These are phyloP conservation scores for Pichia gijzeniarum DNA, from an alignment of 805 yeast genomes.

Conservation along the genomic window DNA sequence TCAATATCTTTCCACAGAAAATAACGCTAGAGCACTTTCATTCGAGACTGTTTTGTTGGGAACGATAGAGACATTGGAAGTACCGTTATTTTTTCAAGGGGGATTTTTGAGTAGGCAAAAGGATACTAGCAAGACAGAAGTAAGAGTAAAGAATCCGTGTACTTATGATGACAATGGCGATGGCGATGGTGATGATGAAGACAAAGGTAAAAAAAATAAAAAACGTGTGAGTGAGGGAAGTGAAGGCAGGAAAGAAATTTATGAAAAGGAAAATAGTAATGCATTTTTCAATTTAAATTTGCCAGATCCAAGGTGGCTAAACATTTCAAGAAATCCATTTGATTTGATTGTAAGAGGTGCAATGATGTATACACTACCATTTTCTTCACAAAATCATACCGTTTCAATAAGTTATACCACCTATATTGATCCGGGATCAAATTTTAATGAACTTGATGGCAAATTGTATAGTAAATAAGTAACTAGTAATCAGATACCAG, in stretches of 20 bases:
- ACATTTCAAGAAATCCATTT: constrained; percentile 71
- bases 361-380: constrained; percentile 68
- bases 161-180: constrained; percentile 21
- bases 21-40: background rate
- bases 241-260: background rate
- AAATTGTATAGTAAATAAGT: background rate
- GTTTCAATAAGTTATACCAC: constrained; percentile 56
- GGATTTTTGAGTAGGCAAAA: constrained; percentile 63
- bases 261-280: background rate
- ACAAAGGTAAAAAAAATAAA: constrained; percentile 3
- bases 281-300: background rate
- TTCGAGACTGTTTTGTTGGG: constrained; percentile 66
- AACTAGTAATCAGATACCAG: no score
- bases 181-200: constrained; percentile 5
- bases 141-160: constrained; percentile 73
- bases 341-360: constrained; percentile 81
- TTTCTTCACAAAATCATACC: constrained; percentile 46
- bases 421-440: constrained; percentile 45
- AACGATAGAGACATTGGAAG: constrained; percentile 54
- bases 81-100: constrained; percentile 70
- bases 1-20: constrained; percentile 32
- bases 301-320: constrained; percentile 57
- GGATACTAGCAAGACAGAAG: constrained; percentile 56
- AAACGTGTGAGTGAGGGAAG: constrained; percentile 11
- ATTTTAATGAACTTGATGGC: background rate